Evolutionary conservation across 371 early-diverging fungal genomes (phyloP).

Genomic region (Mucor sp.): DNA sequence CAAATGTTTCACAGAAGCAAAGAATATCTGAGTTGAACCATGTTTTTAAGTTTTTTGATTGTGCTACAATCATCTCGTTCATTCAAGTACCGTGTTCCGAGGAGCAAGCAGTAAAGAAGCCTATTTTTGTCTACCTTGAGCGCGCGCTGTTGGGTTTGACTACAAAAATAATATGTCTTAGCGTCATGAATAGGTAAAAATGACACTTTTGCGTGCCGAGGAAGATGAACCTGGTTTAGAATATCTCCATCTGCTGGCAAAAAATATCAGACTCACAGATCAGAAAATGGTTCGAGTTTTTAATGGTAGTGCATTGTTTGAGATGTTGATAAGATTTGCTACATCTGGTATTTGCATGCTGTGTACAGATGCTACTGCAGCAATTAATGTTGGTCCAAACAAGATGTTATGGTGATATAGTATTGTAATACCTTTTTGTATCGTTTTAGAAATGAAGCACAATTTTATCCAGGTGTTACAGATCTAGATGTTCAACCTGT

Average conservation of each 20-base stretch:
- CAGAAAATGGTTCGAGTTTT: neutral
- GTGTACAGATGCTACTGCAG: neutral
- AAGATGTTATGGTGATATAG: neutral
- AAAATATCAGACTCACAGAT: neutral
- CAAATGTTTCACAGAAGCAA: neutral
- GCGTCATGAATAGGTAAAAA: neutral
- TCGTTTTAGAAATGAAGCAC: neutral
- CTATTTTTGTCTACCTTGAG: neutral
- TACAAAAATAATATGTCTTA: neutral
- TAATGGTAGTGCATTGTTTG: neutral
- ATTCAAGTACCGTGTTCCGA: neutral
- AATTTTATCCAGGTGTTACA: neutral
- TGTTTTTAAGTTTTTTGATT: neutral
- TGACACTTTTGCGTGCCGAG: neutral
- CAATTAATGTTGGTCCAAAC: neutral
- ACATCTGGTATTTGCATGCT: neutral
- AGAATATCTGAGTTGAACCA: neutral
- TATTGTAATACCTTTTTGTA: neutral
- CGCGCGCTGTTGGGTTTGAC: neutral
- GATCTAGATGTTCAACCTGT: neutral
- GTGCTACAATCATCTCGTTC: neutral
- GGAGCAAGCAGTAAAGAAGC: neutral
- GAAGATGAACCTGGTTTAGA: neutral
- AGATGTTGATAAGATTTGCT: neutral
- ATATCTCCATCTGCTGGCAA: neutral